Percentiles rank a stretch among this genome's conserved stretches.
These are phyloP conservation scores for Cladosporium austrohemisphaericum DNA, from an alignment of 2,329 filamentous ascomycete genomes.

Conservation along the genomic window DNA sequence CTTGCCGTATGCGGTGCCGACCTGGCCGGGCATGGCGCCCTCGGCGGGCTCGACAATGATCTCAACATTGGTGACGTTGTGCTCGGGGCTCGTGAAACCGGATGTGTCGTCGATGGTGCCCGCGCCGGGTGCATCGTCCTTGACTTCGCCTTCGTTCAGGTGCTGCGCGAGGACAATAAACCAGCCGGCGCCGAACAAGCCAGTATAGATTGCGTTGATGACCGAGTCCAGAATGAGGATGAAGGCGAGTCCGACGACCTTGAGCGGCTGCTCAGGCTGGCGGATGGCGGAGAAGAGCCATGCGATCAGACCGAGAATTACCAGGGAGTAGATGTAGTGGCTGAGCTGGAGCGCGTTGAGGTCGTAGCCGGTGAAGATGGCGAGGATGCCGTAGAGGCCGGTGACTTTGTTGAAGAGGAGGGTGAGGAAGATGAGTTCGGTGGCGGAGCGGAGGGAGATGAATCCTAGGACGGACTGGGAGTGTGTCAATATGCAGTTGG, in stretches of 20 bases:
- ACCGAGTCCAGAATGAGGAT: conserved; percentile 79
- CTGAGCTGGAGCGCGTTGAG: conserved; percentile 79
- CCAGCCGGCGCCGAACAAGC: conserved; percentile 79
- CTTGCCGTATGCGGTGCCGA: conserved; percentile 45
- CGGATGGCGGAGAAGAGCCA: conserved; percentile 77
- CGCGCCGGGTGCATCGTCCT: conserved; percentile 40
- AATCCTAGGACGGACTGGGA: conserved; percentile 75
- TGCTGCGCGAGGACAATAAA: conserved; percentile 69
- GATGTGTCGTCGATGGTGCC: conserved; percentile 59
- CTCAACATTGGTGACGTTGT: conserved; percentile 57
- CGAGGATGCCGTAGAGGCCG: conserved; percentile 84
- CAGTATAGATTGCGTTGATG: conserved; percentile 78
- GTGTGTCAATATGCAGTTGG: not conserved
- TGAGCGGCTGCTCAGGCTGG: conserved; percentile 65
- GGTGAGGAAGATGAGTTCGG: conserved; percentile 77
- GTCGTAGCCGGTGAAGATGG: conserved; percentile 79
- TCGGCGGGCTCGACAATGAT: conserved; percentile 48
- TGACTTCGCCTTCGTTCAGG: conserved; percentile 38
- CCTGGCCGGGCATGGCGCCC: conserved; percentile 48
- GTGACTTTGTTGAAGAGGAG: conserved; percentile 90
- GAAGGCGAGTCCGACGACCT: conserved; percentile 78
- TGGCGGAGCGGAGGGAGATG: conserved; percentile 80
- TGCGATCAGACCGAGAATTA: conserved; percentile 63
- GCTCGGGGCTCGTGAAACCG: conserved; percentile 62
- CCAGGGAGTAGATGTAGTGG: conserved; percentile 85